Evolutionary conservation across 2,329 filamentous ascomycete species (phyloP).

Genomic region (Pseudogymnoascus sp.): DNA sequence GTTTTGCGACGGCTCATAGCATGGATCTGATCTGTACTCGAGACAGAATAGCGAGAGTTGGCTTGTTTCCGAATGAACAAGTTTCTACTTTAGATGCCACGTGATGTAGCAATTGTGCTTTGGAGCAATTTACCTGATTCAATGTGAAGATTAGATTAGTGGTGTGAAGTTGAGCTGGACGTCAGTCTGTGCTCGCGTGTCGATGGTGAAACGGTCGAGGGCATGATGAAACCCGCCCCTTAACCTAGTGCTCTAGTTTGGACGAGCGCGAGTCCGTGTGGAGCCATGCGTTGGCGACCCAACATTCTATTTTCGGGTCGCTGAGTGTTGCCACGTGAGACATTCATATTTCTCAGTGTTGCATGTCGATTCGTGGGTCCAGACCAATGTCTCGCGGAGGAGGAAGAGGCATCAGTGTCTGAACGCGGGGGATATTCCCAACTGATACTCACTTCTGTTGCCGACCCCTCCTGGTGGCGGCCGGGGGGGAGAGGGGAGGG

Average conservation of each 20-base stretch:
- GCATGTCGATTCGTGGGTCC: background rate
- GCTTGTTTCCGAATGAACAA: background rate
- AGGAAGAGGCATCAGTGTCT: background rate
- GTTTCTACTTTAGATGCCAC: background rate
- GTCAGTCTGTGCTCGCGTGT: background rate
- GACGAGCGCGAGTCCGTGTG: background rate
- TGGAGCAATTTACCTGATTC: background rate
- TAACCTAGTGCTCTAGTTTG: background rate
- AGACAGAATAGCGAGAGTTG: background rate
- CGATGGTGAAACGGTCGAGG: background rate
- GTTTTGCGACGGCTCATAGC: background rate
- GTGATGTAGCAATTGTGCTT: background rate
- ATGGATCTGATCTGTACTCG: slow-evolving; percentile 7
- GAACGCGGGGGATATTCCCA: background rate
- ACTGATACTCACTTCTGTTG: background rate
- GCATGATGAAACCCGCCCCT: background rate
- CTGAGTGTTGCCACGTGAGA: slow-evolving; percentile 6
- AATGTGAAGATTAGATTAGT: background rate
- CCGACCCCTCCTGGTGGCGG: background rate
- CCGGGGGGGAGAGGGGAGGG: background rate
- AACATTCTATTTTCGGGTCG: background rate
- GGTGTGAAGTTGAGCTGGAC: background rate
- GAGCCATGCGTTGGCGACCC: background rate
- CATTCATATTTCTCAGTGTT: background rate
- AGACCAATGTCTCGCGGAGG: slow-evolving; percentile 1